phyloP scores from a whole-genome alignment of 371 early-diverging fungal genomes.

The Actinomortierella wolfii region DNA sequence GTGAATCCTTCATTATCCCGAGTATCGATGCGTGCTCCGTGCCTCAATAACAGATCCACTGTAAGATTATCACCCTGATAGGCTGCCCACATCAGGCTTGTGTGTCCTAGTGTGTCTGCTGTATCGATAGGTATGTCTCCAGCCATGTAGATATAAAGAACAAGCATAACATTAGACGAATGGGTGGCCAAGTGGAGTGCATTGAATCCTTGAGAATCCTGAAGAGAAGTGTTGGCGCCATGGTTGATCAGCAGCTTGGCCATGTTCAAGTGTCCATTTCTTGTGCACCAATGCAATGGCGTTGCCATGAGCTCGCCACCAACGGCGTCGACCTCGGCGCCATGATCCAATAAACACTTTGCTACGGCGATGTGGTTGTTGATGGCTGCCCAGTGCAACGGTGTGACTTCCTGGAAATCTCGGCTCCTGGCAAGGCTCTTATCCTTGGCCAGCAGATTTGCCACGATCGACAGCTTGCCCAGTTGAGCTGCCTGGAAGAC shows the following conservation, averaged over 20 bases:
- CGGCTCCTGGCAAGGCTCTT: slow-evolving; percentile 52
- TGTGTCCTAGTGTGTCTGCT: slow-evolving; percentile 77
- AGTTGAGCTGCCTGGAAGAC: slow-evolving; percentile 72
- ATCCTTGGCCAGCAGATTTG: slow-evolving; percentile 57
- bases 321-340: slow-evolving; percentile 75
- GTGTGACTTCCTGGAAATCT: slow-evolving; percentile 70
- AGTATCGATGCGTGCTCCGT: slow-evolving; percentile 71
- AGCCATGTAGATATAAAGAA: slow-evolving; percentile 70
- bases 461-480: slow-evolving; percentile 62
- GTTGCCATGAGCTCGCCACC: slow-evolving; percentile 84
- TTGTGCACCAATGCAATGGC: slow-evolving; percentile 90
- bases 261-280: slow-evolving; percentile 75
- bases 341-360: slow-evolving; percentile 79
- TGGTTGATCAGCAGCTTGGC: slow-evolving; percentile 73
- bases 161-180: slow-evolving; percentile 76
- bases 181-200: slow-evolving; percentile 93
- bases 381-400: slow-evolving; percentile 84
- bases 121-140: slow-evolving; percentile 76
- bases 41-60: slow-evolving; percentile 68
- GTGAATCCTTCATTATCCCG: slow-evolving; percentile 75
- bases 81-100: slow-evolving; percentile 94
- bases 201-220: slow-evolving; percentile 89
- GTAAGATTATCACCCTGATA: slow-evolving; percentile 82
- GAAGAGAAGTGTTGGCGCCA: slow-evolving; percentile 76
- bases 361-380: slow-evolving; percentile 78